Base-by-base conservation (phyloP, 2,329 filamentous ascomycete species). In the Albophoma yamanashiensis region DNA sequence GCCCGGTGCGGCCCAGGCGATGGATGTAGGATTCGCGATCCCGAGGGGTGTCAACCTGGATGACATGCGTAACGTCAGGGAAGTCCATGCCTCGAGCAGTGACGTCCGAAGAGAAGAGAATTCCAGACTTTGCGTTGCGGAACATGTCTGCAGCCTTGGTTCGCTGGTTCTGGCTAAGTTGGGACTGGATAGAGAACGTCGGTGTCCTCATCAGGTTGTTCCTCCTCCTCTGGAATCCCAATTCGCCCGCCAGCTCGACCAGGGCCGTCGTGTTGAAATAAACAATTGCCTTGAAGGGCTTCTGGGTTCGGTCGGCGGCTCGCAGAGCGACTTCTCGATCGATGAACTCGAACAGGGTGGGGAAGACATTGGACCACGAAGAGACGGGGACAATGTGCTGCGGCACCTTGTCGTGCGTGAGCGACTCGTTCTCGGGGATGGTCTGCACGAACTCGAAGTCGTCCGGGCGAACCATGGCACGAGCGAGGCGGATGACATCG, bases 261-360 rank as follows among this genome's bases (percentile, higher is more conserved):
- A 89, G 81, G 31, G 84, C 82, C 0, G 89, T 95, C 27, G 89
- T 91, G 67, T 89, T 89, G 72, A 93, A 88, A 77, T 96, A 99
- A 50, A 96, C 78, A 62, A 99, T 95, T n/a, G 91, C 91, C 80
- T 99, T 99, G 83, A 97, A 97, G 0, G 91, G 89, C 20, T 73
- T 73, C 4, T 63, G 67, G 4, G 72, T 71, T 2, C 67, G 72
- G 63, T 79, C 75, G 63, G 73, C 68, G 2, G 64, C 67, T 25
- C 75, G 71, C 31, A 76, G 75, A 38, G 78, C 66, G n/a, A 80
- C 72, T 66, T 89, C 85, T 42, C 82, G 81, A 59, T 86, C 76
- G 55, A 87, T 77, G 58, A 97, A 80, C 73, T 97, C 92, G 59
- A 94, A 80, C 25, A 97, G 72, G 2, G 88, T 76, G 20, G 94